Evolutionary conservation across 306 rosid species (phyloP).

Genomic region (barrel medic (Medicago truncatula)): DNA sequence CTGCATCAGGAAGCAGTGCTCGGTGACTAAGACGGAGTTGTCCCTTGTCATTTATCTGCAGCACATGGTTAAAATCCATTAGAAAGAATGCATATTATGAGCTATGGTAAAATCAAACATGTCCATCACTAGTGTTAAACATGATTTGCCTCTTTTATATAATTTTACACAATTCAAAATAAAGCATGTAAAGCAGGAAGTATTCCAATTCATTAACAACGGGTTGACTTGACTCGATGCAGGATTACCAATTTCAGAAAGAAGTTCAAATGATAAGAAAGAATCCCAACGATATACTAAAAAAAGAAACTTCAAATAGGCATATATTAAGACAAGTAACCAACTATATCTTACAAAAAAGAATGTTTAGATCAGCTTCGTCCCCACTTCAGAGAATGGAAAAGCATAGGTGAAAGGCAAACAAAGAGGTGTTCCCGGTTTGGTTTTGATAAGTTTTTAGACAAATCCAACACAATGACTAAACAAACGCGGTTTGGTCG

Average conservation of each 20-base stretch:
- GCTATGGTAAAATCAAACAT: conserved; percentile 18
- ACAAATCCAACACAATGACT: not conserved
- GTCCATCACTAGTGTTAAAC: not conserved
- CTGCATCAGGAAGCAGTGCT: conserved; percentile 80
- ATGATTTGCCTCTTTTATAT: conserved; percentile 1
- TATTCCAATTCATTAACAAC: conserved; percentile 11
- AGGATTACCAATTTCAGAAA: conserved; percentile 4
- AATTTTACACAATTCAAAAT: conserved; percentile 5
- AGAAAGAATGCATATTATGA: conserved; percentile 14
- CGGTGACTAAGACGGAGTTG: conserved; percentile 94
- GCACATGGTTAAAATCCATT: conserved; percentile 32
- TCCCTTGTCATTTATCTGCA: conserved; percentile 89
- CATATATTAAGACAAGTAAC: conserved; percentile 22
- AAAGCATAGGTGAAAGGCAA: conserved; percentile 13
- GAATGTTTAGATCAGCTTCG: not conserved
- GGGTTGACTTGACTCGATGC: conserved; percentile 1
- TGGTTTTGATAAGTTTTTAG: not conserved
- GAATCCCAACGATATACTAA: not conserved
- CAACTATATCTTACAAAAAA: not conserved
- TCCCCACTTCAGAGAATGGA: conserved; percentile 8
- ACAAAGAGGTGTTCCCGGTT: not conserved
- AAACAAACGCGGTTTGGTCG: not conserved
- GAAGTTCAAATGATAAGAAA: not conserved
- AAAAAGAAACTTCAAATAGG: not conserved
- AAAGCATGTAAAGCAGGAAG: not conserved